A percentile compares a stretch with the other conserved stretches of the same genome.
Evolutionary conservation across 345 rosid species (phyloP).

Genomic region (Brassica napus): Da-Ae NC_063448.1:12453001-12453500

Average conservation of each 20-base stretch:
- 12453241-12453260: constrained; percentile 19
- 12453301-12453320: not conserved
- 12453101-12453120: not conserved
- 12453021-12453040: constrained; percentile 29
- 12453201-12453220: too few species aligned
- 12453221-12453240: not conserved
- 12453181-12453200: too few species aligned
- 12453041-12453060: constrained; percentile 35
- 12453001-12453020: constrained; percentile 34
- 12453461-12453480: constrained; percentile 19
- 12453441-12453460: constrained; percentile 27
- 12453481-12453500: constrained; percentile 26
- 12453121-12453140: too few species aligned
- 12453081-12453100: constrained; percentile 14
- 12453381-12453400: not conserved
- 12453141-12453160: too few species aligned
- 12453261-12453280: not conserved
- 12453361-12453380: not conserved
- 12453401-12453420: constrained; percentile 14
- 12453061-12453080: constrained; percentile 31
- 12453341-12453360: not conserved
- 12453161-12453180: too few species aligned
- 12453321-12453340: not conserved
- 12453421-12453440: constrained; percentile 25
- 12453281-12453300: not conserved